A percentile compares a stretch with the other conserved stretches of the same genome.
These are phyloP conservation scores for Lyophyllum atratum DNA, from an alignment of 768 basidiomycete genomes.

Conservation along the genomic window DNA sequence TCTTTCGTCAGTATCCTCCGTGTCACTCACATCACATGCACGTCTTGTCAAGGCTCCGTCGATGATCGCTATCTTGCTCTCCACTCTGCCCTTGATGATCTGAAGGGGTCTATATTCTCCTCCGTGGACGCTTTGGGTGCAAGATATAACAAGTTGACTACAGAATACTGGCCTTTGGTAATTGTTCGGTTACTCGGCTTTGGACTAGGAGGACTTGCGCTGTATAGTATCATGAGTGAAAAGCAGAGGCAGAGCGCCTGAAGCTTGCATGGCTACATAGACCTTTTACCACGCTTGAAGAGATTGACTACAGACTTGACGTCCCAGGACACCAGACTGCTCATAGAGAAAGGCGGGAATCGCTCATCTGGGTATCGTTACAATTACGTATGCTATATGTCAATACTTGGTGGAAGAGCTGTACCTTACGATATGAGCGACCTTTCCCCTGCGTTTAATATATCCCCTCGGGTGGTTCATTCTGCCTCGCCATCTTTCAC, in stretches of 20 bases:
- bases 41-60: slow-evolving; percentile 23
- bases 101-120: slow-evolving; percentile 37
- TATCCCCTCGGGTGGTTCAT: too few species aligned
- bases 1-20: background rate
- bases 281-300: background rate
- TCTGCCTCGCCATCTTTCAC: too few species aligned
- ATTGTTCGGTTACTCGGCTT: slow-evolving; percentile 32
- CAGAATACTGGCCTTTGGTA: slow-evolving; percentile 33
- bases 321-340: too few species aligned
- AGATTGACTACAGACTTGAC: too few species aligned
- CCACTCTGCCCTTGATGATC: slow-evolving; percentile 34
- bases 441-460: too few species aligned
- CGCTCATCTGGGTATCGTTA: too few species aligned
- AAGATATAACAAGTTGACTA: slow-evolving; percentile 40
- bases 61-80: slow-evolving; percentile 33
- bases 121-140: slow-evolving; percentile 36
- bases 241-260: background rate
- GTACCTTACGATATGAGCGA: too few species aligned
- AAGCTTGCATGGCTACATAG: background rate
- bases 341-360: too few species aligned
- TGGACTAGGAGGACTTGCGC: slow-evolving; percentile 28
- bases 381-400: too few species aligned
- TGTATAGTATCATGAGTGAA: slow-evolving; percentile 31
- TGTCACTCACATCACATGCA: background rate
- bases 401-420: too few species aligned